These are phyloP conservation scores for Thelonectria blattea DNA, from an alignment of 2,329 filamentous ascomycete genomes.

Conservation along the genomic window DNA sequence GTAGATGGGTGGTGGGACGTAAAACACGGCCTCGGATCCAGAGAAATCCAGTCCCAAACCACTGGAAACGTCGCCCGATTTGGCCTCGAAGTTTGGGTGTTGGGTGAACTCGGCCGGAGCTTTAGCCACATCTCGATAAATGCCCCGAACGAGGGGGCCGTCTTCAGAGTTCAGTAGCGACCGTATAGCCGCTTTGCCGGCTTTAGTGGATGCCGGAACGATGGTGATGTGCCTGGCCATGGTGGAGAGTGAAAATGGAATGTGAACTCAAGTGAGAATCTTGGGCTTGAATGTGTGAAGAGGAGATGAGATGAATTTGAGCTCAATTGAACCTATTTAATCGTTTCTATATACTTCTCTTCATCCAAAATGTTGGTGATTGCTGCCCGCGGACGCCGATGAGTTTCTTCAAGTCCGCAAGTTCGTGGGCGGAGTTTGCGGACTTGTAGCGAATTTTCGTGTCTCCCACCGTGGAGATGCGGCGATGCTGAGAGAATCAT, in stretches of 20 bases:
- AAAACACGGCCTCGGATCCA: slow-evolving; percentile 41
- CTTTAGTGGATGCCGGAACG: slow-evolving; percentile 43
- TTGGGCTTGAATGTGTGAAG: neutral
- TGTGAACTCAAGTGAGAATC: neutral
- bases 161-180: slow-evolving; percentile 31
- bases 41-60: slow-evolving; percentile 38
- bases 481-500: neutral
- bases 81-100: slow-evolving; percentile 39
- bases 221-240: slow-evolving; percentile 42
- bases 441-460: neutral
- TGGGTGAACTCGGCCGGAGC: slow-evolving; percentile 38
- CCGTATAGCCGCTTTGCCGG: slow-evolving; percentile 41
- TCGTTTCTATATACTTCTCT: neutral
- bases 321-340: neutral
- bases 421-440: neutral
- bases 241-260: slow-evolving; percentile 1
- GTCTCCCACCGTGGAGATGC: neutral
- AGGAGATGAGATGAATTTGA: neutral
- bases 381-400: neutral
- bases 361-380: neutral
- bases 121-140: slow-evolving; percentile 42
- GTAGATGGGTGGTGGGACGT: slow-evolving; percentile 41
- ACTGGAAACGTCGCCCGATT: slow-evolving; percentile 40
- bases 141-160: slow-evolving; percentile 34
- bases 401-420: neutral